These are phyloP conservation scores for Trichosporon ovoides DNA, from an alignment of 1,284 basidiomycete species.

Conservation along the genomic window DNA sequence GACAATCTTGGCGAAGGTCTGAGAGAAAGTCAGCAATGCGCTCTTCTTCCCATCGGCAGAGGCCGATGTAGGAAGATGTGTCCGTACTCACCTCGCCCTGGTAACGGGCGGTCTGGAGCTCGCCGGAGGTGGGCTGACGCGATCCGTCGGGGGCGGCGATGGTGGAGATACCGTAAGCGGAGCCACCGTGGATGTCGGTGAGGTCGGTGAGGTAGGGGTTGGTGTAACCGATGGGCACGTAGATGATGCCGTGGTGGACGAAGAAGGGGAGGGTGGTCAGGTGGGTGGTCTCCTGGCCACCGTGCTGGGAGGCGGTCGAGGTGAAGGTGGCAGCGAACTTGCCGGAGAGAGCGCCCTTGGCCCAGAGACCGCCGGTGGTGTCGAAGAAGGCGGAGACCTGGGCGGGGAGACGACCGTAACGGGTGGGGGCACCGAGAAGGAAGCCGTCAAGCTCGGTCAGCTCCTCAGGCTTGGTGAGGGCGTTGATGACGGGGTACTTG, in stretches of 20 bases:
- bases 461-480: conserved; percentile 61
- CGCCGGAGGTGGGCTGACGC: conserved; percentile 57
- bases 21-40: conserved; percentile 7
- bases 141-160: conserved; percentile 61
- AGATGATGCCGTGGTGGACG: conserved; percentile 60
- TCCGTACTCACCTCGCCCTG: conserved; percentile 53
- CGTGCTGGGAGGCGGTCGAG: conserved; percentile 44
- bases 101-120: conserved; percentile 60
- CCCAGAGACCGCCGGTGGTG: conserved; percentile 69
- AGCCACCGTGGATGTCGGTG: conserved; percentile 64
- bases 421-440: conserved; percentile 68
- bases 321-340: conserved; percentile 58
- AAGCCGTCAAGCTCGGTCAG: conserved; percentile 58
- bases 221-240: conserved; percentile 73
- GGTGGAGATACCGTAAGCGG: conserved; percentile 61
- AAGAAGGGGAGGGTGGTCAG: conserved; percentile 65
- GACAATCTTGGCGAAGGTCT: conserved; percentile 45
- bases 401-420: conserved; percentile 56
- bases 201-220: conserved; percentile 58
- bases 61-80: background rate
- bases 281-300: conserved; percentile 56
- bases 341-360: conserved; percentile 62
- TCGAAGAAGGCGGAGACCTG: conserved; percentile 59
- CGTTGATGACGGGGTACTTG: conserved; percentile 65
- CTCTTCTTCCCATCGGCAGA: background rate